phyloP scores from a whole-genome alignment of 257 asterid genomes.

The Nicotiana attenuata region DNA sequence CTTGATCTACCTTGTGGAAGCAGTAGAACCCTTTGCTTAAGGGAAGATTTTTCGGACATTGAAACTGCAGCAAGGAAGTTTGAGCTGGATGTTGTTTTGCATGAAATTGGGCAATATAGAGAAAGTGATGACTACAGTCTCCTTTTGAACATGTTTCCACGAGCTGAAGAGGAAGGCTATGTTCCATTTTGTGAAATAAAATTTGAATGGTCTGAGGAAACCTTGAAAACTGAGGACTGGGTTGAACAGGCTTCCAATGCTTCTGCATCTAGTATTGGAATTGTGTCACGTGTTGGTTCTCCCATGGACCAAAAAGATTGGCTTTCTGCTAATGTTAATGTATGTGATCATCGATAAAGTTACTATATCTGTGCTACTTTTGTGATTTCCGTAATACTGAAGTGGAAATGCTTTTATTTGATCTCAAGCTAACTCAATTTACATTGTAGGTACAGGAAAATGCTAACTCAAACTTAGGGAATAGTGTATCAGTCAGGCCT shows the following conservation, averaged over 20 bases:
- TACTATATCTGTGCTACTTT: neutral
- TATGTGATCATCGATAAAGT: constrained; percentile 18
- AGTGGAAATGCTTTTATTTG: neutral
- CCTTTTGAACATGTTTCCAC: constrained; percentile 43
- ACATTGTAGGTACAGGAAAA: constrained; percentile 28
- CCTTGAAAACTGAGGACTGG: constrained; percentile 4
- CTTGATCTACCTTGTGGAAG: constrained; percentile 57
- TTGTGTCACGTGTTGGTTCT: neutral
- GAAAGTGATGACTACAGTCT: constrained; percentile 36
- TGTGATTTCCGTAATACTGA: neutral
- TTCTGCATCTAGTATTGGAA: constrained; percentile 24
- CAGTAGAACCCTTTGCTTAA: constrained; percentile 40
- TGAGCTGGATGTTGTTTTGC: constrained; percentile 53
- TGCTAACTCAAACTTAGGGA: constrained; percentile 20
- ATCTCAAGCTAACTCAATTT: neutral
- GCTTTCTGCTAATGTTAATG: constrained; percentile 18
- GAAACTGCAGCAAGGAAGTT: constrained; percentile 78
- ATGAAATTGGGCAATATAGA: constrained; percentile 44
- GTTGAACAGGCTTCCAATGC: constrained; percentile 11
- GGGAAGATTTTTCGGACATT: constrained; percentile 63
- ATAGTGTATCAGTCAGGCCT: constrained; percentile 16
- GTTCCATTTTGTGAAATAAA: constrained; percentile 53
- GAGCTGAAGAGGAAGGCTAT: constrained; percentile 46
- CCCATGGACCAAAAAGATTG: constrained; percentile 11
- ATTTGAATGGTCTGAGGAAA: constrained; percentile 20